A percentile compares a stretch with the other conserved stretches of the same genome.
phyloP scores from a whole-genome alignment of 306 rosid species.

The Ziziphus jujuba region DNA sequence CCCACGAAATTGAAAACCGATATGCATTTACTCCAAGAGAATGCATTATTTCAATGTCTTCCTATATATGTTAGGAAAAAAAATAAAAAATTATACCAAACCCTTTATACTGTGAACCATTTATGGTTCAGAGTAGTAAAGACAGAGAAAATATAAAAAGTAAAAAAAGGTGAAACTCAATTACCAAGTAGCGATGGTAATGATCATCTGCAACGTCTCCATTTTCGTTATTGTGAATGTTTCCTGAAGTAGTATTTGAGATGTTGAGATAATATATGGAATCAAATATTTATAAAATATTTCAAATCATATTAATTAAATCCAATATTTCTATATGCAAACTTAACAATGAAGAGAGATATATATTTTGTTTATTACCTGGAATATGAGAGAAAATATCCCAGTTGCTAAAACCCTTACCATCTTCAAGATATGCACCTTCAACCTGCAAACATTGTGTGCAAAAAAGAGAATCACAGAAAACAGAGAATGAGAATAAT shows the following conservation, averaged over 20 bases:
- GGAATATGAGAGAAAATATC: conserved; percentile 50
- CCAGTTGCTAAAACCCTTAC: conserved; percentile 57
- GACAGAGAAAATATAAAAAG: not conserved
- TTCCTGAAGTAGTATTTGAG: conserved; percentile 36
- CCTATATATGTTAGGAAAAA: conserved; percentile 29
- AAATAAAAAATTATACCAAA: not conserved
- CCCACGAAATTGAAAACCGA: conserved; percentile 73
- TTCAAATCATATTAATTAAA: too few species aligned
- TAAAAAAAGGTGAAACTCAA: not conserved
- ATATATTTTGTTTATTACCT: conserved; percentile 37
- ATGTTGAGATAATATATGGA: too few species aligned
- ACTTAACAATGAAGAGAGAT: too few species aligned
- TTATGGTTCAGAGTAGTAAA: too few species aligned
- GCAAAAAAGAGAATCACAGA: not conserved
- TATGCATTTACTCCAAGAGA: conserved; percentile 57
- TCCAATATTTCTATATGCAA: too few species aligned
- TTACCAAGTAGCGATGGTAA: conserved; percentile 54
- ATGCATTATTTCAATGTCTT: conserved; percentile 52
- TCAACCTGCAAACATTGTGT: conserved; percentile 35
- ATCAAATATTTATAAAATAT: too few species aligned
- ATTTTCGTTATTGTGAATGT: conserved; percentile 35
- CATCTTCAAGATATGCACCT: conserved; percentile 61
- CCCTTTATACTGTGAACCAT: too few species aligned
- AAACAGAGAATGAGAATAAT: not conserved
- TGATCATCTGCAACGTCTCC: conserved; percentile 71